Evolutionary conservation across 805 yeast genomes (phyloP), one percentile per base, ranked within the genome.

Genomic region (Candida qinlingensis): DNA sequence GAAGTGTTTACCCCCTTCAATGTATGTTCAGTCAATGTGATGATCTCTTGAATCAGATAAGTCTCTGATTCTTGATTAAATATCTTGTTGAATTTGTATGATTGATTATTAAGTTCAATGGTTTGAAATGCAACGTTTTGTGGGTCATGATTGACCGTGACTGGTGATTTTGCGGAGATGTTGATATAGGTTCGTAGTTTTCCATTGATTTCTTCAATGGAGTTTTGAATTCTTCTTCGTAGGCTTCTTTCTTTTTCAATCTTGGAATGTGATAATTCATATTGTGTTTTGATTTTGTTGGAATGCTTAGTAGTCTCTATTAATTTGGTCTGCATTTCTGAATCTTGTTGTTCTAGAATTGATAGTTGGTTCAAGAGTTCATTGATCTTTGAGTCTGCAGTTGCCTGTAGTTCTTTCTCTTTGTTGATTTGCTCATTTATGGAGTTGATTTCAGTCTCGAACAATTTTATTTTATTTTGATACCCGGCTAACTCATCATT

Each of bases 211-310:
- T 71, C 73, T 45, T 69, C 70, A 13, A 80, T 79, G 1, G 77
- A 68, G 54, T 77, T 76, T 58, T 79, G 81, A 37, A 80, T 59
- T 8, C 69, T 65, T 53, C 75, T 66, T 48, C 75, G 65, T 31
- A 73, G 66, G 5, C 55, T 57, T 33, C 63, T 64, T 52, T 73
- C 75, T 33, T 63, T 65, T 19, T 64, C 61, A 37, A 66, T 51
- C 50, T 70, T 73, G 4, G 51, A 56, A 19, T 51, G 49, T 7
- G 66, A 50, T 5, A 50, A 54, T 33, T 61, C 49, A 49, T 67
- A 67, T 1, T 39, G 39, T 2, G 29, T 30, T 37, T 59, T 59
- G 11, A 60, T 54, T 0, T 42, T 41, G 5, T 58, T 50, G 0
- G 63, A 60, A n/a, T 59, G 45, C 10, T 41, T 47, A 19, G 62